Percentiles rank a stretch among this genome's conserved stretches.
phyloP scores from a whole-genome alignment of 805 yeast species.

The Diddensiella transvaalensis region DNA sequence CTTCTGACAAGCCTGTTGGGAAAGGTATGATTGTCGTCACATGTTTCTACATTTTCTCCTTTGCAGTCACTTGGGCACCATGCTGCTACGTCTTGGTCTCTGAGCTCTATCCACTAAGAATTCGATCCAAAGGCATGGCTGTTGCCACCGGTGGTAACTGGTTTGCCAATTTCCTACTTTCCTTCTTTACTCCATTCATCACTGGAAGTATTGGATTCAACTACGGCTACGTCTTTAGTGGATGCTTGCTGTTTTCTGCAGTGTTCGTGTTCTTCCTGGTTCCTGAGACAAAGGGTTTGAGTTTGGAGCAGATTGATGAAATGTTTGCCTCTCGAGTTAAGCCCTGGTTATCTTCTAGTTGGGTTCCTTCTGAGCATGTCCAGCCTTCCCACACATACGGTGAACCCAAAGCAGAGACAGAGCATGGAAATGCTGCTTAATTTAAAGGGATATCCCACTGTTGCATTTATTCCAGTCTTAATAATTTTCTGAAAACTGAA shows the following conservation, averaged over 20 bases:
- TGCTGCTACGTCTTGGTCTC: constrained; percentile 69
- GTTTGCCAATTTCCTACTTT: constrained; percentile 49
- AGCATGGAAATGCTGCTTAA: constrained; percentile 2
- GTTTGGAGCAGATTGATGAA: constrained; percentile 78
- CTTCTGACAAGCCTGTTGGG: constrained; percentile 40
- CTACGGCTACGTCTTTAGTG: constrained; percentile 62
- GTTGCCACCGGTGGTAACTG: constrained; percentile 45
- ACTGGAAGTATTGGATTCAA: constrained; percentile 58
- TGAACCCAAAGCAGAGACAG: constrained; percentile 4
- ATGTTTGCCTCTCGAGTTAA: constrained; percentile 44
- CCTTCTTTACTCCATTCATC: constrained; percentile 68
- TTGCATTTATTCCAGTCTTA: no score
- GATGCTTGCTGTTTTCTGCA: constrained; percentile 55
- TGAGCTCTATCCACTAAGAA: constrained; percentile 55
- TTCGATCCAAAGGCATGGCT: constrained; percentile 65
- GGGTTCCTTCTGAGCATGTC: constrained; percentile 13
- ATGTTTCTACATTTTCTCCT: constrained; percentile 48
- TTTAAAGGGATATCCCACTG: no score
- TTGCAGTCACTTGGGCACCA: constrained; percentile 59
- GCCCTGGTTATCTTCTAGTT: constrained; percentile 36
- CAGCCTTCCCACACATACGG: constrained; percentile 4
- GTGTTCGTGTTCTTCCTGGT: constrained; percentile 71
- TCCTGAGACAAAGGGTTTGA: constrained; percentile 76
- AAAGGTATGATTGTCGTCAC: constrained; percentile 53
- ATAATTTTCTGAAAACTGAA: no score